These are phyloP conservation scores for Gracilaria caudata DNA, from an alignment of 23 red algal genomes.

Conservation along the genomic window DNA sequence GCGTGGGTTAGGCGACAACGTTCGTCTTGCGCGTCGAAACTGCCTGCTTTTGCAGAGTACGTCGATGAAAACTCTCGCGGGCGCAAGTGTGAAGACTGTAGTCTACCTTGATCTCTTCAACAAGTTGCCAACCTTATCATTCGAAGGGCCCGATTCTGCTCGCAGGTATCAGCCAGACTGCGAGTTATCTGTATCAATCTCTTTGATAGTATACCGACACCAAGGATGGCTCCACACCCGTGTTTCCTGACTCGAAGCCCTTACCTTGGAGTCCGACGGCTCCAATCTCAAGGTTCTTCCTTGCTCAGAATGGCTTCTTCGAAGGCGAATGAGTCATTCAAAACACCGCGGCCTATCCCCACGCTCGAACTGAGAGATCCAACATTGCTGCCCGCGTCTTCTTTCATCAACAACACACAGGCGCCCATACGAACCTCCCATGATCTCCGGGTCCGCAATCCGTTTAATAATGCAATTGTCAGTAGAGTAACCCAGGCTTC, in stretches of 20 bases:
- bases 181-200: neutral
- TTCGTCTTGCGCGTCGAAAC: too few species aligned
- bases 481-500: constrained; percentile 24
- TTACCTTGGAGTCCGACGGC: neutral
- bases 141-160: neutral
- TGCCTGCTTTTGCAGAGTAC: too few species aligned
- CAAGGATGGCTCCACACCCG: neutral
- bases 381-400: constrained; percentile 12
- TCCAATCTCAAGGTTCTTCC: neutral
- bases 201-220: neutral
- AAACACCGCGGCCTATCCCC: neutral
- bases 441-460: constrained; percentile 6
- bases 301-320: neutral
- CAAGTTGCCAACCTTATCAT: neutral
- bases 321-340: neutral
- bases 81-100: too few species aligned
- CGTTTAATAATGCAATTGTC: constrained; percentile 17
- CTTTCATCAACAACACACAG: constrained; percentile 35
- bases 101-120: neutral
- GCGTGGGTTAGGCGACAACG: too few species aligned
- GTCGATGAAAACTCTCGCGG: too few species aligned
- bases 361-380: constrained; percentile 31
- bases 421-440: constrained; percentile 23
- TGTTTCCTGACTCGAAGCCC: neutral
- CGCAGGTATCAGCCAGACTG: neutral